A percentile compares a stretch with the other conserved stretches of the same genome.
These are phyloP conservation scores for Sordariomycetes sp. DNA, from an alignment of 2,329 filamentous ascomycete genomes.

Conservation along the genomic window DNA sequence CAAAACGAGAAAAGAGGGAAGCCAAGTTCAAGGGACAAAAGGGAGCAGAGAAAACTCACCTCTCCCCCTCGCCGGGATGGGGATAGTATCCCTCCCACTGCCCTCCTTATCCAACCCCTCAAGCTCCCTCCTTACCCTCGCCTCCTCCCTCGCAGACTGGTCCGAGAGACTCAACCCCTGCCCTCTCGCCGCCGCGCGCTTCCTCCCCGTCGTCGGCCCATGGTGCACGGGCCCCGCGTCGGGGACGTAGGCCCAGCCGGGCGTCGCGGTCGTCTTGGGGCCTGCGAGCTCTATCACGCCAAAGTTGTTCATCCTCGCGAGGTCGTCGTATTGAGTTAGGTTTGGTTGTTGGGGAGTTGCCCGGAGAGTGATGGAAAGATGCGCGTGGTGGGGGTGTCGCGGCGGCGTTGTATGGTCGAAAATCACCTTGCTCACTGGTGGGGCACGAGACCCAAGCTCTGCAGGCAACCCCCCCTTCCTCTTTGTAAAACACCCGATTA, in stretches of 20 bases:
- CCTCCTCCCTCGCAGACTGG: conserved; percentile 68
- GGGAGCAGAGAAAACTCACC: conserved; percentile 15
- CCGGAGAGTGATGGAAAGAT: conserved; percentile 3
- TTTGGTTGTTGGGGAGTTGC: neutral
- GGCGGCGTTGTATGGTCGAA: neutral
- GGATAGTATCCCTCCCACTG: conserved; percentile 57
- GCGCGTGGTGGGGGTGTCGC: neutral
- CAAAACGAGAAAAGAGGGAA: neutral
- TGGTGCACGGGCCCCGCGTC: conserved; percentile 50
- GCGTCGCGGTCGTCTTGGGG: conserved; percentile 53
- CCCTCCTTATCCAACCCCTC: conserved; percentile 75
- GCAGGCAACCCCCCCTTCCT: too few relatives aligned
- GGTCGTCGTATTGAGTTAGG: conserved; percentile 4
- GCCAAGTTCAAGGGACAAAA: neutral
- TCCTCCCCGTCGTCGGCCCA: conserved; percentile 44
- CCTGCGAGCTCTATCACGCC: conserved; percentile 75
- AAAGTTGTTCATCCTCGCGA: conserved; percentile 43
- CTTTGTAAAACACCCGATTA: too few relatives aligned
- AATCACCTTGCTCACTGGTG: too few relatives aligned
- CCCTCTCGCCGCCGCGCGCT: conserved; percentile 54
- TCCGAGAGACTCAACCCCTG: conserved; percentile 43
- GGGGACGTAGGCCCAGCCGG: conserved; percentile 87
- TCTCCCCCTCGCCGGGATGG: conserved; percentile 43
- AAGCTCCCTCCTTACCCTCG: conserved; percentile 68
- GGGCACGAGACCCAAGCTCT: too few relatives aligned